Evolutionary conservation across 2,329 filamentous ascomycete genomes (phyloP), one percentile per base, ranked within the genome.

Genomic region (Neonectria hederae): DNA sequence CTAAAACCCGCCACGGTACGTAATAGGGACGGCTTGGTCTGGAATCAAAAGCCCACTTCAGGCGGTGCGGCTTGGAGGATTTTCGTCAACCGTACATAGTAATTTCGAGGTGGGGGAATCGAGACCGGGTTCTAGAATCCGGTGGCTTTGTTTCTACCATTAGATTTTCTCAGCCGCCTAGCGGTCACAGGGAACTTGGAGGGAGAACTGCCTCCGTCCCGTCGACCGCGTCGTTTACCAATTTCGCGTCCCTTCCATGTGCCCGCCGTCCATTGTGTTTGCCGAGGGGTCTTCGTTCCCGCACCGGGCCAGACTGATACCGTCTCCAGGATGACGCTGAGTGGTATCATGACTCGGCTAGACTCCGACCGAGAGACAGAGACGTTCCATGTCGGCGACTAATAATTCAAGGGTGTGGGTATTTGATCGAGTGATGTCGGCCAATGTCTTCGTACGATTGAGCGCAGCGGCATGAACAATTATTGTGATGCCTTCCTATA

Each of bases 81-180:
- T 62, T 17, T 45, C 2, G n/a, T 40, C 21, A 26, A 17, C n/a
- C 7, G 38, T 26, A 26, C 24, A 7, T 4, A 26, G 24, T 28
- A 49, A 59, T 49, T 59, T 49, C 28, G 21, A 28, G n/a, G 43
- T 54, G 49, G 49, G 49, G 49, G 21, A 49, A 38, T 43, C 45
- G 24, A 43, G 49, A 63, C 60, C 43, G 14, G 42, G 54, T 53
- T 54, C 54, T 28, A 21, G 60, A 58, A 63, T 59, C 54, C 40
- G 42, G 54, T 63, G 54, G 54, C 60, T 54, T 63, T 63, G n/a
- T 46, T 17, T 38, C 35, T 19, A 24, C 54, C 14, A 26, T 43
- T 54, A 49, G 43, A 30, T n/a, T 26, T 24, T 21, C 17, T 32
- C 28, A 32, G 26, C 21, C n/a, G 22, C 11, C 42, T 42, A 7